A percentile compares a stretch with the other conserved stretches of the same genome.
These are phyloP conservation scores for Cyclostephanos invisitatus DNA, from an alignment of 108 stramenopile species.

Conservation along the genomic window DNA sequence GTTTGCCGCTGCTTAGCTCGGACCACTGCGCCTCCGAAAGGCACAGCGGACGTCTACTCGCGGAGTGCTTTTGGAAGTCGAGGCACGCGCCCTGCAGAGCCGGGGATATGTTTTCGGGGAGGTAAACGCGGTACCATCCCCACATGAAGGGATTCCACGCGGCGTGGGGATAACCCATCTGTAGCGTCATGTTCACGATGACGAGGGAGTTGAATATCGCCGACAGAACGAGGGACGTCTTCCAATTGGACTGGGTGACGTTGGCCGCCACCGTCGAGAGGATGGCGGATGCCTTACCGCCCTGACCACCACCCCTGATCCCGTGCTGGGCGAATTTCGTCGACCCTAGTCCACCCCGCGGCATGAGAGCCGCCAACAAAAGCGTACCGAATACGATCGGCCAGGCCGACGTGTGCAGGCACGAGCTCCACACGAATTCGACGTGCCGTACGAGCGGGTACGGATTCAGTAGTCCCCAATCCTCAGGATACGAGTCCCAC, in stretches of 20 bases:
- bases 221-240: constrained; percentile 33
- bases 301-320: constrained; percentile 1
- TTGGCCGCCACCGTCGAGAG: constrained; percentile 11
- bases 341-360: constrained; percentile 21
- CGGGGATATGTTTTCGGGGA: constrained; percentile 10
- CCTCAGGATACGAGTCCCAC: constrained; percentile 38
- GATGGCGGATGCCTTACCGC: neutral
- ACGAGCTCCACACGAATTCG: constrained; percentile 43
- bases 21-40: constrained; percentile 41
- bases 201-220: constrained; percentile 12
- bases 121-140: constrained; percentile 46
- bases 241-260: constrained; percentile 40
- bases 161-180: constrained; percentile 35
- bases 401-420: constrained; percentile 45
- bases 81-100: constrained; percentile 40
- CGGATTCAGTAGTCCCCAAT: constrained; percentile 5
- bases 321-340: neutral
- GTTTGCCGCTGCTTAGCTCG: constrained; percentile 38
- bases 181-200: constrained; percentile 32
- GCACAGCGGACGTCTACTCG: constrained; percentile 28
- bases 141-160: constrained; percentile 49
- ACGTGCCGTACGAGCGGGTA: constrained; percentile 27
- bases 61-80: constrained; percentile 20
- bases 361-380: constrained; percentile 7
- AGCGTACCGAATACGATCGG: constrained; percentile 25